Evolutionary conservation across 139 green algal species (phyloP).

Genomic region (Coccomyxa sp.): DNA sequence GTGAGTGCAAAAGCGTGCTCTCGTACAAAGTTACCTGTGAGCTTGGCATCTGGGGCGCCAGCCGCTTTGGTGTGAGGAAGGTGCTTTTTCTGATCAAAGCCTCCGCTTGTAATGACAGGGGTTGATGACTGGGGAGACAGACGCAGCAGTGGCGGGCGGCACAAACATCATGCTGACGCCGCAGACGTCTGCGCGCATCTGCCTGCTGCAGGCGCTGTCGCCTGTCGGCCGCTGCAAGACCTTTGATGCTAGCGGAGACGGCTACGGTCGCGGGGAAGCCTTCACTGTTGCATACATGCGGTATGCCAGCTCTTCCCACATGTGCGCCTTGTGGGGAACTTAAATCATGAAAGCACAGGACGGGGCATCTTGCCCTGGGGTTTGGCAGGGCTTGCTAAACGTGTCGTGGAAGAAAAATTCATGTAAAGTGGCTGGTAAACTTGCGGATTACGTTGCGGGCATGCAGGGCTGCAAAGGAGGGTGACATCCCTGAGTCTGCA

Average conservation of each 20-base stretch:
- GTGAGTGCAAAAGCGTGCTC: too few relatives aligned
- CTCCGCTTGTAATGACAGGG: too few relatives aligned
- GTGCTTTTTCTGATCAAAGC: too few relatives aligned
- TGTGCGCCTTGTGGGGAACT: neutral
- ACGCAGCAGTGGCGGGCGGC: slow-evolving; percentile 33
- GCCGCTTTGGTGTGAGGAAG: too few relatives aligned
- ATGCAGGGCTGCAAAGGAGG: neutral
- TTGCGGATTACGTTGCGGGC: too few relatives aligned
- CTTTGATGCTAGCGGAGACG: slow-evolving; percentile 76
- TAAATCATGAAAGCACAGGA: too few relatives aligned
- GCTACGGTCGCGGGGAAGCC: slow-evolving; percentile 70
- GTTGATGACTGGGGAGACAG: slow-evolving; percentile 19
- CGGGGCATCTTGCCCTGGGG: too few relatives aligned
- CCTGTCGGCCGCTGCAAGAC: slow-evolving; percentile 84
- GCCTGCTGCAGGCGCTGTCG: slow-evolving; percentile 43
- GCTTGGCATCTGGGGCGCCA: too few relatives aligned
- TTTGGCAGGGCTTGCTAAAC: too few relatives aligned
- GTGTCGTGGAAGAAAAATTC: neutral
- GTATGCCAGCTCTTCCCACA: too few relatives aligned
- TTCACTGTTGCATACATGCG: slow-evolving; percentile 8
- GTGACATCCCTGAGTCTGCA: neutral
- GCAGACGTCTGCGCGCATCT: slow-evolving; percentile 8
- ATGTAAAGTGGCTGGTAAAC: too few relatives aligned
- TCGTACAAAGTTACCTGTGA: too few relatives aligned
- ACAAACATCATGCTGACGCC: slow-evolving; percentile 58